Evolutionary conservation across 2,329 filamentous ascomycete species (phyloP).

Genomic region (Macrophomina pseudophaseolina): DNA sequence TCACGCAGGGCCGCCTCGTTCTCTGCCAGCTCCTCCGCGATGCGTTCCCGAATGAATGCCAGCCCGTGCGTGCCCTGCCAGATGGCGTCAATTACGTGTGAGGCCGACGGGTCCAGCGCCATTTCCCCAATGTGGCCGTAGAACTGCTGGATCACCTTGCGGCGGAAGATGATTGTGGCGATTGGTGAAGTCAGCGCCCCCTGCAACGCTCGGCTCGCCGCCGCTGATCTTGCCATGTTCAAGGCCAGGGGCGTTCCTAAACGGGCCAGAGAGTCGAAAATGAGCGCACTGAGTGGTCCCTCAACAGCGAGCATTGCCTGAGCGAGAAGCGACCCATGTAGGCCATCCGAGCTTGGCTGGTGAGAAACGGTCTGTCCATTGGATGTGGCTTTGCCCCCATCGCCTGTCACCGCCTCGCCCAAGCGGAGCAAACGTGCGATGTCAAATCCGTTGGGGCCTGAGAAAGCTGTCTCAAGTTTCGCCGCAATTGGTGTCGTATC

Average conservation of each 20-base stretch:
- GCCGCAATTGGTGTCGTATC: slow-evolving; percentile 62
- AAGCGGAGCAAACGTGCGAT: slow-evolving; percentile 66
- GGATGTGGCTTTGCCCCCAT: slow-evolving; percentile 39
- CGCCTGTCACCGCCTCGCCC: slow-evolving; percentile 52
- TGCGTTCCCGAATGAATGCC: slow-evolving; percentile 69
- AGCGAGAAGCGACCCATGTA: slow-evolving; percentile 83
- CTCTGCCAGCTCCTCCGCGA: slow-evolving; percentile 66
- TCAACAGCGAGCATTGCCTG: slow-evolving; percentile 78
- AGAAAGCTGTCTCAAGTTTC: slow-evolving; percentile 63
- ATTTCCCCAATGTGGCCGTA: slow-evolving; percentile 65
- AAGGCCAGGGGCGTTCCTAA: slow-evolving; percentile 58
- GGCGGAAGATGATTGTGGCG: slow-evolving; percentile 62
- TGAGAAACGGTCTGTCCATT: slow-evolving; percentile 29
- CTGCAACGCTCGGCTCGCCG: slow-evolving; percentile 67
- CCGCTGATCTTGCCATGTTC: slow-evolving; percentile 67
- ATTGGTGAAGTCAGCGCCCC: slow-evolving; percentile 62
- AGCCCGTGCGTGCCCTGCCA: slow-evolving; percentile 68
- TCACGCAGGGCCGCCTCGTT: slow-evolving; percentile 68
- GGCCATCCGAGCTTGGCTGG: slow-evolving; percentile 56
- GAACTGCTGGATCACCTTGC: slow-evolving; percentile 68
- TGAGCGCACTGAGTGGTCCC: slow-evolving; percentile 69
- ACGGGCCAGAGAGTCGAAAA: slow-evolving; percentile 65
- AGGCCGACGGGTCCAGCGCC: slow-evolving; percentile 65
- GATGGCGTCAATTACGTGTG: slow-evolving; percentile 70
- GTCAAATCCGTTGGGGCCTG: slow-evolving; percentile 54